These are phyloP conservation scores for Debaryomyces fabryi DNA, from an alignment of 1,139 yeast genomes.

Conservation along the genomic window DNA sequence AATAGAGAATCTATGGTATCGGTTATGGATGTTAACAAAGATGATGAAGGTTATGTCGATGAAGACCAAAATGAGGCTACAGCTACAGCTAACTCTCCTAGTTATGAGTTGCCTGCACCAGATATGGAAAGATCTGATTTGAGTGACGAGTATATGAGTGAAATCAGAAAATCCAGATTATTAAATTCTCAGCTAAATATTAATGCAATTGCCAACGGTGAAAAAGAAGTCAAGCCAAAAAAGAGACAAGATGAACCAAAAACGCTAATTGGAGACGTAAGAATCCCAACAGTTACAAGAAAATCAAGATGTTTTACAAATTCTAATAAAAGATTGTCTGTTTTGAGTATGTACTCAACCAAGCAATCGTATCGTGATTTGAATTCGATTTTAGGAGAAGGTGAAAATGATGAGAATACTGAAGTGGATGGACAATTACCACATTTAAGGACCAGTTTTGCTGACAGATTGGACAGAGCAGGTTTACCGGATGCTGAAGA, in stretches of 20 bases:
- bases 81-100: constrained; percentile 12
- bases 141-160: constrained; percentile 49
- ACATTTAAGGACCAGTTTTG: constrained; percentile 45
- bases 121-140: constrained; percentile 40
- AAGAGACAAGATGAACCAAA: constrained; percentile 22
- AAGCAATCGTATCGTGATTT: constrained; percentile 65
- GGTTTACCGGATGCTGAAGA: constrained; percentile 37
- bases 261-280: constrained; percentile 59
- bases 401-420: constrained; percentile 34
- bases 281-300: constrained; percentile 70
- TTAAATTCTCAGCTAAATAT: constrained; percentile 48
- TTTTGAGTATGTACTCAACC: constrained; percentile 69
- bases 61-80: not conserved
- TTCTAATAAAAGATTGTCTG: constrained; percentile 68
- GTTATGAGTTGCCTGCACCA: constrained; percentile 43
- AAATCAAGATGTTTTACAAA: constrained; percentile 63
- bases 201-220: constrained; percentile 30
- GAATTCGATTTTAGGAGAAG: constrained; percentile 45
- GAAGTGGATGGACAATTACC: constrained; percentile 30
- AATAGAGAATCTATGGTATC: constrained; percentile 47
- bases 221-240: constrained; percentile 19
- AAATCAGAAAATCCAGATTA: constrained; percentile 46
- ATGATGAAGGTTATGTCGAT: constrained; percentile 14
- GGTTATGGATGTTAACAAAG: constrained; percentile 26
- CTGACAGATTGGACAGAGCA: constrained; percentile 46